Base-by-base conservation (phyloP, 2,329 filamentous ascomycete species). In the Emmonsia crescens region DNA sequence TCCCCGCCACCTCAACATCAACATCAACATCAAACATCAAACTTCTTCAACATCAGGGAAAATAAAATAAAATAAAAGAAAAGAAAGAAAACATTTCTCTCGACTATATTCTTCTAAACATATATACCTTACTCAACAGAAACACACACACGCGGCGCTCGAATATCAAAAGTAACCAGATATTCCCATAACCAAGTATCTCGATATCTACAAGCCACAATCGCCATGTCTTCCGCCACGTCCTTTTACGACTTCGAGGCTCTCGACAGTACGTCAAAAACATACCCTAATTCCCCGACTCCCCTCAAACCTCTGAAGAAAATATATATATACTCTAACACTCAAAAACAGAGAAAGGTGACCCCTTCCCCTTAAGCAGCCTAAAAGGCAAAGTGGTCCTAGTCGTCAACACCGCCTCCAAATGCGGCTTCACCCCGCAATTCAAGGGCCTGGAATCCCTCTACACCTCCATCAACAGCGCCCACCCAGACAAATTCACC, bases 351-450 rank as follows among this genome's bases (percentile, higher is more conserved):
- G 87, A 91, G 74, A 87, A 86, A 74, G 91, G 91, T 75, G 73
- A 84, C 61, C 83, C 88, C 67, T 87, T 87, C 73, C 80, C 85
- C 63, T 82, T 97, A 67, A 72, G 79, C 67, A 77, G 86, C 64
- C 89, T 91, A 79, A 85, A 89, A 75, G 89, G 88, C 83, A 97
- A 97, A 78, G 93, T 97, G 68, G 85, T 97, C 69, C 87, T 99
- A 64, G 82, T 96, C 71, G 91, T 99, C 79, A 99, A 99, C 85
- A 96, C 93, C 1, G 94, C 94, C 68, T 96, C 90, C 75, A 96
- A 97, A 81, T 99, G 94, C 82, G 93, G 94, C 75, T 97, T 97
- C 85, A 97, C 94, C 2, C 91, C 91, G 14, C 94, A 99, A 78
- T 96, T 94, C 78, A 86, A 84, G 65, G 90, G 89, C 38, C 89